Evolutionary conservation across 177 flowering plant species (phyloP).

Genomic region (Vitis hybrid): DNA sequence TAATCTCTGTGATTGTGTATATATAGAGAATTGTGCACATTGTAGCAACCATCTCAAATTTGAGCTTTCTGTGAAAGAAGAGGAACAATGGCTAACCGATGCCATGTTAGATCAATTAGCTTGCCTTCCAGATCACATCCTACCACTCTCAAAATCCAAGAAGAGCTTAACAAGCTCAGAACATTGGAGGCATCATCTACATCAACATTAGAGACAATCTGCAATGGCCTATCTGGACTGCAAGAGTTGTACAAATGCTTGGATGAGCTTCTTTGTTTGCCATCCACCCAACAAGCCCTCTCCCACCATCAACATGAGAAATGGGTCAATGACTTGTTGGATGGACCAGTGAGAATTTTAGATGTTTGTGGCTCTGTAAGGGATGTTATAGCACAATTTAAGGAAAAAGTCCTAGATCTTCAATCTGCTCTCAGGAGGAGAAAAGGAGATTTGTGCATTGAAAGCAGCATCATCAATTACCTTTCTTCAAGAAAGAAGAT

Average conservation of each 20-base stretch:
- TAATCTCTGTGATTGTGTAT: not conserved
- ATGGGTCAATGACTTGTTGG: slow-evolving; percentile 36
- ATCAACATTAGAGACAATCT: slow-evolving; percentile 14
- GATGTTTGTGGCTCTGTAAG: slow-evolving; percentile 39
- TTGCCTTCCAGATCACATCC: slow-evolving; percentile 55
- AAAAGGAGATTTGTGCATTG: slow-evolving; percentile 34
- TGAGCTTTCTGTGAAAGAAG: not conserved
- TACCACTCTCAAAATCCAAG: slow-evolving; percentile 27
- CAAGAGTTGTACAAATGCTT: slow-evolving; percentile 31
- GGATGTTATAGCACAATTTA: slow-evolving; percentile 31
- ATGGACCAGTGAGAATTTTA: slow-evolving; percentile 42
- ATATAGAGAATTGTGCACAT: slow-evolving; percentile 1
- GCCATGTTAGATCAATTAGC: slow-evolving; percentile 34
- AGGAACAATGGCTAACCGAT: slow-evolving; percentile 25
- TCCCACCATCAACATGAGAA: slow-evolving; percentile 25
- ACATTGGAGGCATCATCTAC: slow-evolving; percentile 12
- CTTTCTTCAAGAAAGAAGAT: slow-evolving; percentile 29
- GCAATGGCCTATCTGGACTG: slow-evolving; percentile 22
- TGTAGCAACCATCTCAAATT: not conserved
- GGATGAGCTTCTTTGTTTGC: slow-evolving; percentile 39
- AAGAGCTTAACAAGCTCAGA: slow-evolving; percentile 34
- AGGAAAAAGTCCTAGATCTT: slow-evolving; percentile 31
- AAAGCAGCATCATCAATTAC: slow-evolving; percentile 17
- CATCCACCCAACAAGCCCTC: slow-evolving; percentile 33
- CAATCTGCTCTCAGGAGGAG: slow-evolving; percentile 36